Conservation (phyloP, 2,329 filamentous ascomycete species). For the Alternaria atra region DNA sequence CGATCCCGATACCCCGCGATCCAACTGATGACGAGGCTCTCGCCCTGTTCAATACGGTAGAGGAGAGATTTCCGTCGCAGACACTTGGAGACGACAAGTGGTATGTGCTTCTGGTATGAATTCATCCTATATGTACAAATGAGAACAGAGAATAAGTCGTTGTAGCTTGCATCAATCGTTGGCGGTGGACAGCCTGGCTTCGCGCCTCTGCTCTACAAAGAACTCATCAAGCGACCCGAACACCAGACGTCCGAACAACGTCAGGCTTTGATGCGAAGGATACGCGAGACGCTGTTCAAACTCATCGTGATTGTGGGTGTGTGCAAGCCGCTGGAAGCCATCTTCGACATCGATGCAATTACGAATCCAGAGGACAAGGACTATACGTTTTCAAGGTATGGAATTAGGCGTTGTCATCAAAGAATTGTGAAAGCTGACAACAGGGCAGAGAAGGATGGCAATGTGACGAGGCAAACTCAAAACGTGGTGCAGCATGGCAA, state of each 20-base stretch:
- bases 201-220: slow-evolving; percentile 63
- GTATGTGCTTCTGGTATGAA: slow-evolving; percentile 55
- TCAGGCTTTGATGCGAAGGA: slow-evolving; percentile 59
- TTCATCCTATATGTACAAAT: neutral
- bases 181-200: slow-evolving; percentile 63
- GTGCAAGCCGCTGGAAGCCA: slow-evolving; percentile 69
- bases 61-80: slow-evolving; percentile 55
- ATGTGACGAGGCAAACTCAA: slow-evolving; percentile 63
- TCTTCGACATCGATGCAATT: slow-evolving; percentile 63
- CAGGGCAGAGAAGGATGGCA: slow-evolving; percentile 63
- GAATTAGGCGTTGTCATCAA: neutral
- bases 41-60: slow-evolving; percentile 54
- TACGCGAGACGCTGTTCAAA: slow-evolving; percentile 69
- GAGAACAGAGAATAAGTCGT: neutral
- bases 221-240: slow-evolving; percentile 61
- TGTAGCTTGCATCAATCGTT: slow-evolving; percentile 55
- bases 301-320: slow-evolving; percentile 66
- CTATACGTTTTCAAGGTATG: slow-evolving; percentile 59
- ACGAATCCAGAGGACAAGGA: slow-evolving; percentile 68
- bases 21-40: slow-evolving; percentile 53
- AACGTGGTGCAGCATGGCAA: slow-evolving; percentile 65
- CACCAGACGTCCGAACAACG: slow-evolving; percentile 57
- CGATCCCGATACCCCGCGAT: slow-evolving; percentile 30
- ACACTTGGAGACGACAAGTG: slow-evolving; percentile 57
- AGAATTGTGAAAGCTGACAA: neutral